phyloP scores from a whole-genome alignment of 306 rosid species.

The Potentilla sterilis region DNA sequence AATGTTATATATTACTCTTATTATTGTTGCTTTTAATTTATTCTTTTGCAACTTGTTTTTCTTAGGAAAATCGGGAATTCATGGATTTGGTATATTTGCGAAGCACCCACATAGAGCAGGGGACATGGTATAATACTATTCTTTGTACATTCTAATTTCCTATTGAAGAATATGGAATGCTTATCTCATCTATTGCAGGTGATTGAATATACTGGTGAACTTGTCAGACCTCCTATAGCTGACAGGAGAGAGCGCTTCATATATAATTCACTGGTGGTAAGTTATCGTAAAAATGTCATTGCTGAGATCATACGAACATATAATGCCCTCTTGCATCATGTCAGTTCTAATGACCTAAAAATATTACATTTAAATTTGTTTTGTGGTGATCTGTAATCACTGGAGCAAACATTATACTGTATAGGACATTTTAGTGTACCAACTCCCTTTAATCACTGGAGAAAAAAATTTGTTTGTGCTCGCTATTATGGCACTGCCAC shows the following conservation, averaged over 20 bases:
- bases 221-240: conserved; percentile 93
- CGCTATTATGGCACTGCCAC: background rate
- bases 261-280: conserved; percentile 96
- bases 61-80: conserved; percentile 93
- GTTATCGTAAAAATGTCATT: conserved; percentile 28
- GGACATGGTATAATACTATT: conserved; percentile 71
- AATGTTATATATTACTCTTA: background rate
- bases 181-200: conserved; percentile 51
- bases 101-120: conserved; percentile 98
- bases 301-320: conserved; percentile 18
- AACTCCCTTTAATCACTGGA: background rate
- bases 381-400: background rate
- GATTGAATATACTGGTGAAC: conserved; percentile 93
- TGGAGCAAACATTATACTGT: background rate
- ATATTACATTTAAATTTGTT: background rate
- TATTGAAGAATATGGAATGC: conserved; percentile 9
- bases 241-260: conserved; percentile 95
- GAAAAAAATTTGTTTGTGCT: background rate
- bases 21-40: background rate
- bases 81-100: conserved; percentile 98
- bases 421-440: background rate
- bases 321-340: background rate
- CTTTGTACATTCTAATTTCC: conserved; percentile 20
- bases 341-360: background rate
- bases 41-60: conserved; percentile 1